These are phyloP conservation scores for Pythium volutum DNA, from an alignment of 352 stramenopile genomes.

Conservation along the genomic window DNA sequence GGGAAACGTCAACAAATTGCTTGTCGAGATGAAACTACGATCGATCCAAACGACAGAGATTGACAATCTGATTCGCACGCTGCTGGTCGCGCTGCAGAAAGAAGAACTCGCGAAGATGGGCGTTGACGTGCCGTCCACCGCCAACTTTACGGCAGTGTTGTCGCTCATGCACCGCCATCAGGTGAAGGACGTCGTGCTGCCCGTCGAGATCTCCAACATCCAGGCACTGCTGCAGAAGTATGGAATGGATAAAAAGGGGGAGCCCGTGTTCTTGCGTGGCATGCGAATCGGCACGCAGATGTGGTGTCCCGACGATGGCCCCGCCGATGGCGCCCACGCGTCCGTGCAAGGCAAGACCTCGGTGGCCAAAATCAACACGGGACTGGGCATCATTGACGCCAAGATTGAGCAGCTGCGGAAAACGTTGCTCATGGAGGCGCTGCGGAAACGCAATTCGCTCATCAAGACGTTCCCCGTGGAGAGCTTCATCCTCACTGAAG, in stretches of 20 bases:
- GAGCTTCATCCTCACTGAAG: slow-evolving; percentile 40
- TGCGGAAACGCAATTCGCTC: slow-evolving; percentile 72
- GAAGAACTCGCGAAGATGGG: slow-evolving; percentile 40
- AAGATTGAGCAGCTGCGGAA: slow-evolving; percentile 67
- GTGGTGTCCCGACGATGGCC: slow-evolving; percentile 17
- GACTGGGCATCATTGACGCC: slow-evolving; percentile 59
- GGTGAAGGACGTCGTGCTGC: slow-evolving; percentile 50
- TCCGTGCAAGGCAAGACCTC: slow-evolving; percentile 3
- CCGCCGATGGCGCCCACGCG: background rate
- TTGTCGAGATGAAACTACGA: slow-evolving; percentile 52
- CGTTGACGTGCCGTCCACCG: slow-evolving; percentile 45
- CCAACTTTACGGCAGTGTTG: slow-evolving; percentile 44
- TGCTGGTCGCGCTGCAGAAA: slow-evolving; percentile 62
- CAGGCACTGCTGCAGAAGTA: slow-evolving; percentile 44
- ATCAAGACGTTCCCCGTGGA: slow-evolving; percentile 58
- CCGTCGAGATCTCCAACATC: slow-evolving; percentile 36
- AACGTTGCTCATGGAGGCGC: slow-evolving; percentile 53
- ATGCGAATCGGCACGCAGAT: slow-evolving; percentile 62
- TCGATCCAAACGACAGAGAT: slow-evolving; percentile 54
- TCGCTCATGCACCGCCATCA: slow-evolving; percentile 54
- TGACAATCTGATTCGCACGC: slow-evolving; percentile 49
- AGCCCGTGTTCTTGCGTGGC: slow-evolving; percentile 51
- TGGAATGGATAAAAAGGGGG: slow-evolving; percentile 60
- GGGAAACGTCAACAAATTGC: slow-evolving; percentile 35
- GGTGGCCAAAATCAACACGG: slow-evolving; percentile 32